Conservation (phyloP, 257 asterid genomes). For the Vinca minor region DNA sequence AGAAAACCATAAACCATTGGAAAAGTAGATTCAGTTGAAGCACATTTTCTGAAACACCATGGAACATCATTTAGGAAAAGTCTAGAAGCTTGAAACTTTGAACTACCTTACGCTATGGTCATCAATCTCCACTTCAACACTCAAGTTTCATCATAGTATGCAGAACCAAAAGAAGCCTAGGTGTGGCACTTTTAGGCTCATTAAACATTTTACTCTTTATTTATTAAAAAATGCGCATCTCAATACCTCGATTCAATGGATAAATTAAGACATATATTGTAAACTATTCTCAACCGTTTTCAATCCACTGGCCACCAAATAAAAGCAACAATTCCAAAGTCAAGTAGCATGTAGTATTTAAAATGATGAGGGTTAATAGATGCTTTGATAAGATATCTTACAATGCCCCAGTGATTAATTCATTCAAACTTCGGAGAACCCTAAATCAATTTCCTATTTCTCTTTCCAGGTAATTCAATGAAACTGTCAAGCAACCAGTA, state of each 20-base stretch:
- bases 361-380: background rate
- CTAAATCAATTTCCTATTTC: background rate
- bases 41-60: slow-evolving; percentile 36
- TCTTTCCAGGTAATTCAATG: background rate
- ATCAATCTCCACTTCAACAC: background rate
- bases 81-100: background rate
- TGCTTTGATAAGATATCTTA: background rate
- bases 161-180: background rate
- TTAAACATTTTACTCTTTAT: too few relatives aligned
- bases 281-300: background rate
- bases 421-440: background rate
- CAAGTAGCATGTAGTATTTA: background rate
- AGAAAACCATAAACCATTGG: slow-evolving; percentile 73
- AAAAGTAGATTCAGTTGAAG: slow-evolving; percentile 50
- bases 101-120: background rate
- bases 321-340: background rate
- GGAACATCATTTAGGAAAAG: background rate
- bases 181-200: background rate
- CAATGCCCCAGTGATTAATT: background rate
- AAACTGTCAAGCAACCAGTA: background rate
- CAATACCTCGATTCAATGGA: background rate
- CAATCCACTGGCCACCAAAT: background rate
- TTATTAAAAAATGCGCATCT: too few relatives aligned
- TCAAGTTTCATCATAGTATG: background rate
- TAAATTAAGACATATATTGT: background rate